A percentile compares a stretch with the other conserved stretches of the same genome.
phyloP scores from a whole-genome alignment of 2,329 filamentous ascomycete species.

The Colletotrichum sp. region DNA sequence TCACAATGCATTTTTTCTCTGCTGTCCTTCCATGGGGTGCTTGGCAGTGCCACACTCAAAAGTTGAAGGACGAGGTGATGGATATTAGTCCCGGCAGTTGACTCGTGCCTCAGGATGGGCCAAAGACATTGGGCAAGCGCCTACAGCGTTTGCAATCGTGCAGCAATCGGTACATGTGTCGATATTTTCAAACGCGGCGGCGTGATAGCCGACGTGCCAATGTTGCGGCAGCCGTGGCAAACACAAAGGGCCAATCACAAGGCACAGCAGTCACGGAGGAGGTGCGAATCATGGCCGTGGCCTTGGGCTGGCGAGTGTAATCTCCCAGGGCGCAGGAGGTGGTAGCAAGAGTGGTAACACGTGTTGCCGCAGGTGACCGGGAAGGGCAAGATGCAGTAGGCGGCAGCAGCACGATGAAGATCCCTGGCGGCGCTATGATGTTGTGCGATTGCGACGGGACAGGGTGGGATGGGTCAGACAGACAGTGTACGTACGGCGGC shows the following conservation, averaged over 20 bases:
- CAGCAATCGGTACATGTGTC: neutral
- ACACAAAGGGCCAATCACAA: neutral
- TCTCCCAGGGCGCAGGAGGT: neutral
- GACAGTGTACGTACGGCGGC: neutral
- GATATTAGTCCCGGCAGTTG: neutral
- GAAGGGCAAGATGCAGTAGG: constrained; percentile 7
- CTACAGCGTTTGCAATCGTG: neutral
- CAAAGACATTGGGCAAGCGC: constrained; percentile 25
- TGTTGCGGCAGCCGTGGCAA: neutral
- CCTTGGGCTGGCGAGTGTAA: neutral
- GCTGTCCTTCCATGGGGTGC: neutral
- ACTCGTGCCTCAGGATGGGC: neutral
- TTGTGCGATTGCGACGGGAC: neutral
- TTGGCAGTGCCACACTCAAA: neutral
- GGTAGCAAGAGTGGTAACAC: constrained; percentile 16
- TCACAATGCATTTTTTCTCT: neutral
- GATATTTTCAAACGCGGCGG: constrained; percentile 25
- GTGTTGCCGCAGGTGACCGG: constrained; percentile 20
- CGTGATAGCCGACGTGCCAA: constrained; percentile 2
- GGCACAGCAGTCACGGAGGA: neutral
- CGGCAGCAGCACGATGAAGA: constrained; percentile 4
- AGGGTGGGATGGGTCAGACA: neutral
- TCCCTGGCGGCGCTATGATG: constrained; percentile 9
- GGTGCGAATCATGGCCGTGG: neutral
- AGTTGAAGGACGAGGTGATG: neutral